phyloP scores from a whole-genome alignment of 1,139 yeast genomes.

The Debaryomycetaceae sp. region DNA sequence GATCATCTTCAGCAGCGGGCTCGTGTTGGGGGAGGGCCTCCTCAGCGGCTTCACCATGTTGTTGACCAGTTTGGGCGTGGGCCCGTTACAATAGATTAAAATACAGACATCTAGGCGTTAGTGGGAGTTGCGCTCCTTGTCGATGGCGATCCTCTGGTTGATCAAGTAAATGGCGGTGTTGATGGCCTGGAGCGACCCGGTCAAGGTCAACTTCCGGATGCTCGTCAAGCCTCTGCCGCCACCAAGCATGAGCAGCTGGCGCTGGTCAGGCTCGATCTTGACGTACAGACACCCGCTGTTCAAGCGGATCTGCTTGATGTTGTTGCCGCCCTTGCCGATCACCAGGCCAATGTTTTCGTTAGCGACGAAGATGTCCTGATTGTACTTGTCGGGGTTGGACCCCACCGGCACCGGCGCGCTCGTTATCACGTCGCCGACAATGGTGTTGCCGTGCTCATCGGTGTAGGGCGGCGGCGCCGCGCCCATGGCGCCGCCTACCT shows the following conservation, averaged over 20 bases:
- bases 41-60: constrained; percentile 79
- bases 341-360: constrained; percentile 78
- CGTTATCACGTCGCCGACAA: constrained; percentile 43
- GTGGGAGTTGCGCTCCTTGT: constrained; percentile 43
- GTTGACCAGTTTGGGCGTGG: constrained; percentile 58
- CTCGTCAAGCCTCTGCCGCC: constrained; percentile 55
- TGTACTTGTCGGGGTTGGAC: constrained; percentile 41
- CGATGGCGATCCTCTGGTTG: constrained; percentile 69
- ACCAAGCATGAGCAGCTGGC: constrained; percentile 43
- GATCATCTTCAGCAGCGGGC: constrained; percentile 87
- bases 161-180: constrained; percentile 77
- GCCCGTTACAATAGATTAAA: constrained; percentile 33
- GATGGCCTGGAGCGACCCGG: constrained; percentile 66
- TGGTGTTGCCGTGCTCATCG: constrained; percentile 44
- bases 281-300: constrained; percentile 72
- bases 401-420: constrained; percentile 36
- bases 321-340: constrained; percentile 84
- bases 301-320: constrained; percentile 74
- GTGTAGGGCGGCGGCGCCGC: constrained; percentile 28
- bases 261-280: constrained; percentile 54
- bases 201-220: constrained; percentile 65
- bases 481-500: constrained; percentile 4
- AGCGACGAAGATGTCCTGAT: constrained; percentile 73
- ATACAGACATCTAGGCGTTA: too few species aligned
- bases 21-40: constrained; percentile 91